Base-by-base conservation (phyloP, 2,329 filamentous ascomycete genomes). In the Bipolaris cookei region DNA sequence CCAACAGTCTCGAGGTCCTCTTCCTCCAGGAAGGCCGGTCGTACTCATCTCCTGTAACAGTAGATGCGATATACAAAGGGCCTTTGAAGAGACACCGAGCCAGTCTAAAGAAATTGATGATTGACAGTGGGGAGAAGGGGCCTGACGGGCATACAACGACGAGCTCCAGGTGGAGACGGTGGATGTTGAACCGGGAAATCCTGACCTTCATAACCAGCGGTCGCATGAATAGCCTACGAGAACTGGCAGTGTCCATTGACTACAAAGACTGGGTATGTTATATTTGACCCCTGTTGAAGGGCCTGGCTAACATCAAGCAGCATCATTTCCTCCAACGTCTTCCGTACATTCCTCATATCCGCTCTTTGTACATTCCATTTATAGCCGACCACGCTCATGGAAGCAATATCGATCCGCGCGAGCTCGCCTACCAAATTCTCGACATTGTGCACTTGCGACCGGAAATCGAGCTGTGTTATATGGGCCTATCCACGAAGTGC, bases 291-390 rank as follows among this genome's bases (percentile, higher is more conserved):
- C 46, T 18, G 23, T 30, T 39, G n/a, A 38, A 41, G 14, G 8
- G 45, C 39, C 56, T 51, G 25, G 51, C 58, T 56, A 56, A 60
- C 63, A 48, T 6, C 23, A 30, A 47, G 59, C 61, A 91, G 90
- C 91, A 95, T 75, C 88, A 86, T 61, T 91, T 95, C 78, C 83
- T 95, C 7, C 90, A 91, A 71, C 82, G 88, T 39, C 83, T 95
- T 10, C 90, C 90, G 0, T 84, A 86, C 50, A 82, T 93, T 49
- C 84, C 88, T 0, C 86, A 90, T 54, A 82, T 95, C 34, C 86
- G 87, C 18, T 89, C 88, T 8, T 78, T 92, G 3, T 88, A 92
- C 69, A 84, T 93, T 43, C 85, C 88, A 6, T 84, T 87, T 69
- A 86, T 92, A 53, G 82, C 84, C 23, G 84, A 89, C 50, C 84